Evolutionary conservation across 2,329 filamentous ascomycete species (phyloP).

Genomic region (Apiospora sp.): DNA sequence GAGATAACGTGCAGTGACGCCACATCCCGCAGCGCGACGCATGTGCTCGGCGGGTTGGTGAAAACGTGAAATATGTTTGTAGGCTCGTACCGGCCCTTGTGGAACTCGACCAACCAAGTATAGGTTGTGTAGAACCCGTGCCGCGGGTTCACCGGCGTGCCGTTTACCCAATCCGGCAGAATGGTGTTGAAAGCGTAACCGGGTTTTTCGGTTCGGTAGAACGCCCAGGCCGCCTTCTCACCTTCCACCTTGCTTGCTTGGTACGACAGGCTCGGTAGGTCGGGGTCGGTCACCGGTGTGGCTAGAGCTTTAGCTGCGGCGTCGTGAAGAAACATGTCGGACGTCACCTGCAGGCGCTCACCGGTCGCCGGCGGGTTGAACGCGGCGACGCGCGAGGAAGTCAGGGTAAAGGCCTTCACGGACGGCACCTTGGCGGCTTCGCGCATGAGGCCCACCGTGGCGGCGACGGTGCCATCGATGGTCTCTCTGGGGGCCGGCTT

Average conservation of each 20-base stretch:
- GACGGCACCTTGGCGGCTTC: background rate
- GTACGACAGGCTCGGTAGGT: background rate
- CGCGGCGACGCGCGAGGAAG: background rate
- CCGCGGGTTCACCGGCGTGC: background rate
- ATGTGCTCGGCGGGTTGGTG: constrained; percentile 1
- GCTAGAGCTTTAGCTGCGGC: background rate
- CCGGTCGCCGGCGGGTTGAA: background rate
- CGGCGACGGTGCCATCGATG: constrained; percentile 15
- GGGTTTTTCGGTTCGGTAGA: background rate
- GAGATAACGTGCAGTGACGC: background rate
- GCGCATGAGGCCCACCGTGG: constrained; percentile 4
- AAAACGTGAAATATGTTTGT: background rate
- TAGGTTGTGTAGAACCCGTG: background rate
- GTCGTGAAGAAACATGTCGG: background rate
- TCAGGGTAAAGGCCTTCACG: background rate
- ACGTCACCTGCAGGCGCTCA: background rate
- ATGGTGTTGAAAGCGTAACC: background rate
- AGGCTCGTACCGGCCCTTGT: background rate
- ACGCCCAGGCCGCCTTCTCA: constrained; percentile 11
- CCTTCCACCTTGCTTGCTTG: constrained; percentile 11
- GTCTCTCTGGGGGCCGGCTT: background rate
- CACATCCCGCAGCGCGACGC: background rate
- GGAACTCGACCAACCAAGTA: background rate
- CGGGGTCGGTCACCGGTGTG: background rate
- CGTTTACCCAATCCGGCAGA: constrained; percentile 7